Evolutionary conservation across 345 rosid species (phyloP).

Genomic region (Triadica sebifera): DNA sequence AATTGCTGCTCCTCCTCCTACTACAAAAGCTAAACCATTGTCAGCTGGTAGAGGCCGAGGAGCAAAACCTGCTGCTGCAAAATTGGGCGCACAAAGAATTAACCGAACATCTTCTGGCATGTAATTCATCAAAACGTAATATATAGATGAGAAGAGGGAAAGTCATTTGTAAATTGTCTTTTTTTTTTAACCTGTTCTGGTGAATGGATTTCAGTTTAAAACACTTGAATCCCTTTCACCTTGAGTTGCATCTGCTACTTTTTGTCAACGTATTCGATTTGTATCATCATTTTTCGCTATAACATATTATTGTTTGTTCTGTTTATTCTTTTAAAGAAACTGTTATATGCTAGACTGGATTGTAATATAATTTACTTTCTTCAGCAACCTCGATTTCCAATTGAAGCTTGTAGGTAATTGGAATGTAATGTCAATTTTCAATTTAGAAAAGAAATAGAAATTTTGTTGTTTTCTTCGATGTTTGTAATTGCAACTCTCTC

Average conservation of each 20-base stretch:
- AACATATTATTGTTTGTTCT: constrained; percentile 4
- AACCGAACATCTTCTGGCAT: constrained; percentile 74
- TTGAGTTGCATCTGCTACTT: constrained; percentile 19
- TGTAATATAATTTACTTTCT: constrained; percentile 12
- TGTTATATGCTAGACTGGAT: not conserved
- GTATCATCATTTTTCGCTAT: constrained; percentile 57
- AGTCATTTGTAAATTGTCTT: constrained; percentile 46
- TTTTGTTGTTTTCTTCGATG: not conserved
- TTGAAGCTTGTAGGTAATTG: not conserved
- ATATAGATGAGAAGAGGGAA: constrained; percentile 14
- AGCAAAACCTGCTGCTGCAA: constrained; percentile 62
- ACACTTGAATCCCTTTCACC: constrained; percentile 10
- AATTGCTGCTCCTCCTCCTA: constrained; percentile 91
- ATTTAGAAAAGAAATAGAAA: not conserved
- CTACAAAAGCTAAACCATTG: constrained; percentile 71
- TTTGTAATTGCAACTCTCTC: not conserved
- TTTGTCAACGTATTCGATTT: constrained; percentile 34
- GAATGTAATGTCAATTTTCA: constrained; percentile 1
- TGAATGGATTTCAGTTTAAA: constrained; percentile 26
- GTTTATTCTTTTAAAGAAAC: not conserved
- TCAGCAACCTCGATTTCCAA: not conserved
- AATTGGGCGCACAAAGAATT: constrained; percentile 87
- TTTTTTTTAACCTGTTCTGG: constrained; percentile 15
- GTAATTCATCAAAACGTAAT: constrained; percentile 28
- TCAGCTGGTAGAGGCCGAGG: constrained; percentile 74